phyloP scores from a whole-genome alignment of 108 stramenopile genomes.

The Epithemia pelagica region DNA sequence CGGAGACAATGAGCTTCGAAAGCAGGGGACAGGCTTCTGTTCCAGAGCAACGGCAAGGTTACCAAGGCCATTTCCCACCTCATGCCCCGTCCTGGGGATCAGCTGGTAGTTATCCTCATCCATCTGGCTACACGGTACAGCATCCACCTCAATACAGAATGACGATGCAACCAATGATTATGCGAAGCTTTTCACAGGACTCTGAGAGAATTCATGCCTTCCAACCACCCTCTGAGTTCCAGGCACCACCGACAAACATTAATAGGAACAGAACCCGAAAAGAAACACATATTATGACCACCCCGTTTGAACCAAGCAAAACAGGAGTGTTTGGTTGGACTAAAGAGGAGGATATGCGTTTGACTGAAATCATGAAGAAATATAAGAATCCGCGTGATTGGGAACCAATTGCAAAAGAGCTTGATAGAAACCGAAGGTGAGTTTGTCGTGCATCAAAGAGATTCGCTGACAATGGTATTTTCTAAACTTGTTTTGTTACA shows the following conservation, averaged over 20 bases:
- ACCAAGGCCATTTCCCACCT: conserved; percentile 12
- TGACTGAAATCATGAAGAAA: conserved; percentile 79
- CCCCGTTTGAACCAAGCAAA: conserved; percentile 3
- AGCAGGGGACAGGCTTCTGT: not conserved
- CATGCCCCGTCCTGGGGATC: conserved; percentile 25
- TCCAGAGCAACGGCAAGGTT: conserved; percentile 8
- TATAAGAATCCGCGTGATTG: conserved; percentile 79
- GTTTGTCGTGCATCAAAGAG: conserved; percentile 6
- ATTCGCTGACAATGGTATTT: not conserved
- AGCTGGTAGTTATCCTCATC: not conserved
- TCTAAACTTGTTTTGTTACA: not conserved
- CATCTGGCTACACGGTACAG: not conserved
- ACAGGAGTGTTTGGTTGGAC: conserved; percentile 50
- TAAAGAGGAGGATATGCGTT: conserved; percentile 64
- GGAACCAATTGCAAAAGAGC: conserved; percentile 82
- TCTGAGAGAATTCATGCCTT: conserved; percentile 17
- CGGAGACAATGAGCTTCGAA: conserved; percentile 26
- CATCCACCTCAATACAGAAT: not conserved
- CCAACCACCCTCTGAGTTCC: conserved; percentile 39
- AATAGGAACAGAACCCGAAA: not conserved
- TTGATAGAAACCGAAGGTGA: conserved; percentile 36
- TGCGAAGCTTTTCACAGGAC: conserved; percentile 50
- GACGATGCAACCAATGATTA: conserved; percentile 11
- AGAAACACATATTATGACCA: conserved; percentile 25
- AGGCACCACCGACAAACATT: conserved; percentile 32